Base-by-base conservation (phyloP, 2,329 filamentous ascomycete species). In the Penicillium sp. region DNA sequence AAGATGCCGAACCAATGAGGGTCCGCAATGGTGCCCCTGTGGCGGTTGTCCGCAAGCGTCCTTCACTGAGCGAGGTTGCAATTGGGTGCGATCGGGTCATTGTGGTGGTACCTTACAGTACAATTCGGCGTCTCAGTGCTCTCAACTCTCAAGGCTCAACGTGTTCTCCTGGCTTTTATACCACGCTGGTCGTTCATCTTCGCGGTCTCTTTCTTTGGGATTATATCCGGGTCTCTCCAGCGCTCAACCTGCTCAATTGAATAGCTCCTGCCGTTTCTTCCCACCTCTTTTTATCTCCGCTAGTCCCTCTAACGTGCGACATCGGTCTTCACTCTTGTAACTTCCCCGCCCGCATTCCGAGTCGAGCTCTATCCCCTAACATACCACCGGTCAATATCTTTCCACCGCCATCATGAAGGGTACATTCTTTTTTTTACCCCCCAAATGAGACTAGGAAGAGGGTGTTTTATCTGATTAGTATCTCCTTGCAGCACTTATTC, bases 401-500 rank as follows among this genome's bases (percentile, higher is more conserved):
- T 52, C 50, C 48, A 63, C 54, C 56, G 56, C 61, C 60, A 64
- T 23, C 29, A 67, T 67, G 65, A 67, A 67, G 65, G 65, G 64
- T 67, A 64, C 45, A 48, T 59, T 9, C 19, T 2, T 21, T 21
- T 2, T 21, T 21, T 23, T 26, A n/a, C 46, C 17, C 38, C 47
- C 8, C 4, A 31, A 26, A 15, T 49, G 29, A 31, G 7, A 15
- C 21, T 15, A 35, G 23, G 7, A 31, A 13, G 31, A 38, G 49
- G 35, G 52, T 31, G 8, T 30, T 17, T 13, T 3, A 11, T 47
- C 60, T 63, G n/a, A 60, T 61, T 60, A 56, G 61, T 70, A 56
- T 67, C 56, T 56, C 49, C 57, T 45, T 58, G 30, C 54, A 97
- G 93, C 93, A 83, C 90, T 97, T 78, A 97, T 97, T 90, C 93